Evolutionary conservation across 106 monocot genomes (phyloP).

Genomic region (Dioscorea zingiberensis): DNA sequence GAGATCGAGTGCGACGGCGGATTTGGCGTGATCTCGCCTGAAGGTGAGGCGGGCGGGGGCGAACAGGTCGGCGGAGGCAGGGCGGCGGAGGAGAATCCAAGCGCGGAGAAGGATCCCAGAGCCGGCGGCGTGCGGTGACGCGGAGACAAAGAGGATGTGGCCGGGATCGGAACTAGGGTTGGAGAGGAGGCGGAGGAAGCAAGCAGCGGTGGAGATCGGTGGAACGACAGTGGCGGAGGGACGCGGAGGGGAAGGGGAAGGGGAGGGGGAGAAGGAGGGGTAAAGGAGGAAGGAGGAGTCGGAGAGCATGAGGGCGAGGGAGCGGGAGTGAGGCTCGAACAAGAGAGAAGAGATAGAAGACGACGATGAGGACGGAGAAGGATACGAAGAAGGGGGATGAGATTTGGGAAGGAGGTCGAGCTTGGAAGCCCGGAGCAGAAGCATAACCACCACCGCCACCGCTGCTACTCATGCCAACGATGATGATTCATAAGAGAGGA

Average conservation of each 20-base stretch:
- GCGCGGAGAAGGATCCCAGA: conserved; percentile 25
- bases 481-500: no score
- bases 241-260: conserved; percentile 1
- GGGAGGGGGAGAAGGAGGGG: conserved; percentile 21
- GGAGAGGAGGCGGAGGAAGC: conserved; percentile 30
- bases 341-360: conserved; percentile 12
- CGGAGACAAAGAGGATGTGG: conserved; percentile 42
- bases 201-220: conserved; percentile 24
- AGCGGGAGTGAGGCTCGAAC: conserved; percentile 22
- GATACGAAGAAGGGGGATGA: conserved; percentile 1
- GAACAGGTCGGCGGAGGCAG: conserved; percentile 3
- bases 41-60: conserved; percentile 29
- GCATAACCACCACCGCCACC: conserved; percentile 15
- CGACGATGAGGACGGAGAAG: not conserved
- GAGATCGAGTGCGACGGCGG: conserved; percentile 18
- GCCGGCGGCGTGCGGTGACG: conserved; percentile 26
- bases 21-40: conserved; percentile 3
- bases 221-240: conserved; percentile 13
- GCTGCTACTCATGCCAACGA: not conserved
- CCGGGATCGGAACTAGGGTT: not conserved
- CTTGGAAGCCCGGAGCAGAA: conserved; percentile 23
- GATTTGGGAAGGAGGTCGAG: conserved; percentile 23
- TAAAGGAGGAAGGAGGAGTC: conserved; percentile 51
- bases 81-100: conserved; percentile 16
- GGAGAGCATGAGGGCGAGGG: conserved; percentile 44